phyloP scores from a whole-genome alignment of 371 early-diverging fungal genomes.

The Phascolomyces articulosus region DNA sequence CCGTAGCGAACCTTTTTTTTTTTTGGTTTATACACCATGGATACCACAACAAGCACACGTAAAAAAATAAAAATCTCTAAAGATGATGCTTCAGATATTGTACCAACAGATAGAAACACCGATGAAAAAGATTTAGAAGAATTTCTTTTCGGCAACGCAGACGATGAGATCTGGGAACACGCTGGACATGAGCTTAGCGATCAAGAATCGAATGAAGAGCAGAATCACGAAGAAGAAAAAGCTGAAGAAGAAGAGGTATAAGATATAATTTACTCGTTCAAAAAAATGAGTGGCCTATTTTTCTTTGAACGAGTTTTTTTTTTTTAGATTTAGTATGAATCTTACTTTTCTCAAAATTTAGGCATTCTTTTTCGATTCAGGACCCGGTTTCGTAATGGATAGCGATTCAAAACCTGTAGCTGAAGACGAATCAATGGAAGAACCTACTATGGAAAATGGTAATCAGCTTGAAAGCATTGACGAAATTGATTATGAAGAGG shows the following conservation, averaged over 20 bases:
- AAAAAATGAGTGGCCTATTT: no score
- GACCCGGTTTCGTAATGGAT: slow-evolving; percentile 34
- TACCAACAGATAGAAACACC: slow-evolving; percentile 30
- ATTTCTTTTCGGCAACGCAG: slow-evolving; percentile 18
- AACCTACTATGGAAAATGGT: background rate
- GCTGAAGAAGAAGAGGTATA: slow-evolving; percentile 29
- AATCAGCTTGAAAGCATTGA: background rate
- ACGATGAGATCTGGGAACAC: slow-evolving; percentile 35
- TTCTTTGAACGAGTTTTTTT: background rate
- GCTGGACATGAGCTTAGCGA: slow-evolving; percentile 23
- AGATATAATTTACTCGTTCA: background rate
- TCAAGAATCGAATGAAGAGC: slow-evolving; percentile 30
- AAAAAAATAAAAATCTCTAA: slow-evolving; percentile 7
- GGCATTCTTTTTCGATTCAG: slow-evolving; percentile 47
- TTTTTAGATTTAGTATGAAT: background rate
- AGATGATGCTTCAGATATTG: background rate
- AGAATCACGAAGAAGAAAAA: slow-evolving; percentile 47
- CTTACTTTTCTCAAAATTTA: background rate
- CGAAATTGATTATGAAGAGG: slow-evolving; percentile 17
- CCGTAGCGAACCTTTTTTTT: background rate
- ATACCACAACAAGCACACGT: background rate
- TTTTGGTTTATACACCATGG: background rate
- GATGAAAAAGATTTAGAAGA: slow-evolving; percentile 23
- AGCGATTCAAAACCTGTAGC: slow-evolving; percentile 26
- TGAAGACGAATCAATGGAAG: slow-evolving; percentile 12